phyloP scores from a whole-genome alignment of 371 early-diverging fungal species.

The Mucor circinelloides region DNA sequence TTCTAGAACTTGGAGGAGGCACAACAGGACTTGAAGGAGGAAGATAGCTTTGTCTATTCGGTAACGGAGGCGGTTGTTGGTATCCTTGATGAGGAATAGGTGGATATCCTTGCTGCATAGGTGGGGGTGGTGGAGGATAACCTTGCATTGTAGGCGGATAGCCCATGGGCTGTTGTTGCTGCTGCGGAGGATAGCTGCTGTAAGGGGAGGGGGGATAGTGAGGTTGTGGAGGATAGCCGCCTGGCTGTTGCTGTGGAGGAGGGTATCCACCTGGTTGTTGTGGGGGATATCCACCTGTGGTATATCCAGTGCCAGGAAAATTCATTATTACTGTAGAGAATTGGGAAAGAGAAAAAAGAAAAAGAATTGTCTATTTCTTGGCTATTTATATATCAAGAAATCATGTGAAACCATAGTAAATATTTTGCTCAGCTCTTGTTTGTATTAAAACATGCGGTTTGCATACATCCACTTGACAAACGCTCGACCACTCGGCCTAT shows the following conservation, averaged over 20 bases:
- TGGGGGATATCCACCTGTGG: conserved; percentile 17
- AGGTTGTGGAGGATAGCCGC: background rate
- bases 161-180: background rate
- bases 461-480: background rate
- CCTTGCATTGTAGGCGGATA: background rate
- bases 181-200: conserved; percentile 1
- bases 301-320: conserved; percentile 26
- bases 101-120: conserved; percentile 3
- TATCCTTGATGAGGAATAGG: background rate
- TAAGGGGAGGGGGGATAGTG: background rate
- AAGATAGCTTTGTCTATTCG: background rate
- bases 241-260: conserved; percentile 3
- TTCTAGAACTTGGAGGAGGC: background rate
- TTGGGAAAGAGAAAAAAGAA: background rate
- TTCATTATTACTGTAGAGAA: conserved; percentile 8
- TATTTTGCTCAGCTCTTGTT: background rate
- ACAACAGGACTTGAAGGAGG: background rate
- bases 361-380: background rate
- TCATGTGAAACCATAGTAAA: background rate
- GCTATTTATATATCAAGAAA: background rate
- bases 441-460: background rate
- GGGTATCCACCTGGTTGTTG: conserved; percentile 7
- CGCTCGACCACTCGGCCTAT: too few species aligned
- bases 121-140: background rate
- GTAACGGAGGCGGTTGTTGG: conserved; percentile 1